Evolutionary conservation across 345 rosid species (phyloP), one percentile per base, ranked within the genome.

Genomic region (Hypericum perforatum): DNA sequence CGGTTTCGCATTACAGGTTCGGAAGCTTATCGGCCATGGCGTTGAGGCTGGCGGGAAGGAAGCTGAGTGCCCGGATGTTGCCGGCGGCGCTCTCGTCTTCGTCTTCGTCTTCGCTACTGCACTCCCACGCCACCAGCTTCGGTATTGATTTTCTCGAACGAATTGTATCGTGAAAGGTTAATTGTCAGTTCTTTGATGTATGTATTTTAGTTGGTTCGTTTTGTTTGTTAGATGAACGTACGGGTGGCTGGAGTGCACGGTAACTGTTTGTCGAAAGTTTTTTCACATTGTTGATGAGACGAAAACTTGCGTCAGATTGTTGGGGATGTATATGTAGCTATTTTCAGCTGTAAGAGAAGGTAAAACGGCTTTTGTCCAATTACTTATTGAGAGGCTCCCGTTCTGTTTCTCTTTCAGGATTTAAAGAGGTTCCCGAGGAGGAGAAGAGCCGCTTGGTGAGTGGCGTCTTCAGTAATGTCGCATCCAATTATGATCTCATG

Each of bases 41-140:
- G 6, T 47, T 67, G 41, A 67, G 66, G 41, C 45, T 56, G 53
- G 49, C 46, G 10, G 37, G 42, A 42, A 39, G 62, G 57, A 61
- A 56, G 50, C 41, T 67, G n/a, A 46, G 57, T 11, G 39, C 61
- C 57, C 56, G 56, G 41, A 51, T 50, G 43, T 45, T 52, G 52
- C 62, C 65, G 16, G 45, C 61, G 58, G 32, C 32, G 58, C 53
- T 61, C 9, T 56, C 66, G 46, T 56, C n/a, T n/a, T n/a, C n/a
- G n/a, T n/a, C n/a, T n/a, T n/a, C 66, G 4, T 32, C 65, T 57
- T 50, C 62, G 11, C 36, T 16, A 2, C 76, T 88, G 43, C 96
- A 91, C 71, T 85, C 96, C 40, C 98, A 91, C 54, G 92, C 98
- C 70, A 88, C 94, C 11, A 91, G 98, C 79, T 91, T 91, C 37